These are phyloP conservation scores for Ramalina peruviana DNA, from an alignment of 495 filamentous ascomycete species.

Conservation along the genomic window DNA sequence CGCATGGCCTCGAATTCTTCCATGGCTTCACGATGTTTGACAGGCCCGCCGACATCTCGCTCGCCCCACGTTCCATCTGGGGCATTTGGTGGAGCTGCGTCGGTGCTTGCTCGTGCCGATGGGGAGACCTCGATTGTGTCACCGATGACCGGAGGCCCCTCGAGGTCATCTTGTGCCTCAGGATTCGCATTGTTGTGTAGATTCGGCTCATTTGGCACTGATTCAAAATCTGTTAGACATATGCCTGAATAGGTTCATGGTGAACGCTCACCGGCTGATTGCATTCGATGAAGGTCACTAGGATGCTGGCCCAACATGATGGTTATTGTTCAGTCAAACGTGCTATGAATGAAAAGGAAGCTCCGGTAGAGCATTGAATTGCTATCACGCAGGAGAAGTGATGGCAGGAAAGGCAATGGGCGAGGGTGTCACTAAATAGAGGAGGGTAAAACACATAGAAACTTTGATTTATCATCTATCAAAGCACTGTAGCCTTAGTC, in stretches of 20 bases:
- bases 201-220: constrained; percentile 4
- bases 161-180: not conserved
- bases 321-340: no score
- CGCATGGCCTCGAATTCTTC: constrained; percentile 58
- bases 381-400: no score
- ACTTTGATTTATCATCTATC: no score
- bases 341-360: no score
- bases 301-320: constrained; percentile 15
- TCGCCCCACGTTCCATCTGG: constrained; percentile 64
- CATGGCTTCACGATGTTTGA: constrained; percentile 50
- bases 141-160: not conserved
- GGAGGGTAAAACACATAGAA: no score
- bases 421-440: no score
- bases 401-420: no score
- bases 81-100: constrained; percentile 3
- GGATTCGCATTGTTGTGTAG: constrained; percentile 8
- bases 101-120: constrained; percentile 10
- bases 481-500: no score
- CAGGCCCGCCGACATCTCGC: constrained; percentile 46
- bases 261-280: constrained; percentile 7
- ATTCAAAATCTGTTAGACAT: not conserved
- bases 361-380: no score
- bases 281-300: constrained; percentile 12
- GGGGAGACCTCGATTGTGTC: constrained; percentile 12
- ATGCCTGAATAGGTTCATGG: not conserved